phyloP scores from a whole-genome alignment of 768 basidiomycete genomes.

The Rossbeevera mucosa region DNA sequence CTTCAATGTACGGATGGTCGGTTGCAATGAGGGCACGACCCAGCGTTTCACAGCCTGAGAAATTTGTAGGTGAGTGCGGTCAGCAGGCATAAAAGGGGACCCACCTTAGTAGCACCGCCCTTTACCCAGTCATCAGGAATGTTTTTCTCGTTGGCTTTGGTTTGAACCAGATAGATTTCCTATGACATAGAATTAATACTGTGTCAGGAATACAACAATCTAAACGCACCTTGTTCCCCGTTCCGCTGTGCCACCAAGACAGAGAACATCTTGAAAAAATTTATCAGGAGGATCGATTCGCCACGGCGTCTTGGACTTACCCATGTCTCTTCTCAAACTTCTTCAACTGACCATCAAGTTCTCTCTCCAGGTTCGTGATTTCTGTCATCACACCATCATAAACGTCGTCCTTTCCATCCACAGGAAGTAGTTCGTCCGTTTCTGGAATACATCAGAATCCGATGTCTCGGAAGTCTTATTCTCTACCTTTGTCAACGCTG shows the following conservation, averaged over 20 bases:
- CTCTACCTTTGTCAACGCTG: conserved; percentile 52
- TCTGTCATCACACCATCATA: conserved; percentile 77
- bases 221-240: conserved; percentile 67
- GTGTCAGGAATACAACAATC: not conserved
- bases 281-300: conserved; percentile 10
- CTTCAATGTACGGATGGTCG: conserved; percentile 76
- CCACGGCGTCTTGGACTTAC: conserved; percentile 34
- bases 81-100: not conserved
- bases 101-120: conserved; percentile 72
- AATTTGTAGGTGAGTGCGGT: not conserved
- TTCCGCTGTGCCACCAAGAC: conserved; percentile 70
- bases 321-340: conserved; percentile 63
- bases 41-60: conserved; percentile 69
- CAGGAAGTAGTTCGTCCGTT: conserved; percentile 68
- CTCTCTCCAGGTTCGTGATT: conserved; percentile 65
- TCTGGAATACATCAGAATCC: conserved; percentile 39
- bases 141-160: conserved; percentile 50
- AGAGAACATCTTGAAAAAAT: conserved; percentile 42
- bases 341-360: conserved; percentile 63
- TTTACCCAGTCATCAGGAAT: conserved; percentile 87
- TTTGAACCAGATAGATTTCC: conserved; percentile 91
- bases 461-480: conserved; percentile 4
- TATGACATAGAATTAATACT: conserved; percentile 27
- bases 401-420: conserved; percentile 77
- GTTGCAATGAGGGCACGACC: conserved; percentile 65